Evolutionary conservation across 2,329 filamentous ascomycete genomes (phyloP).

Genomic region (Ceratocystiopsis minuta): DNA sequence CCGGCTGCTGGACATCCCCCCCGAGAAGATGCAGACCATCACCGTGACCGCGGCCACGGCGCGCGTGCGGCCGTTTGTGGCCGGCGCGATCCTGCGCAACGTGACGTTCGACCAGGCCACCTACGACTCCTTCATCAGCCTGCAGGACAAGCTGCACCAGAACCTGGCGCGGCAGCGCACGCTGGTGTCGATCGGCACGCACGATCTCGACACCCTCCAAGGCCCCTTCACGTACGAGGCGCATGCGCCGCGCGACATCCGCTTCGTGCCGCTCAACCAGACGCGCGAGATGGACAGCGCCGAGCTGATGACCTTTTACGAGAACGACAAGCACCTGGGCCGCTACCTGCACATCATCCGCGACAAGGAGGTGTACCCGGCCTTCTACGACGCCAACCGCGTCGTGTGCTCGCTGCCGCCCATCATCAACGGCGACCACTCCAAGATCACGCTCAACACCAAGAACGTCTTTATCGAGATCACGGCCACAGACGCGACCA

Average conservation of each 20-base stretch:
- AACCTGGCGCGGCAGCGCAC: constrained; percentile 88
- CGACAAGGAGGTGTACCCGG: constrained; percentile 84
- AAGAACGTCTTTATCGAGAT: constrained; percentile 91
- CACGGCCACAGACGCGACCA: constrained; percentile 88
- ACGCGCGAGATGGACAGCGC: constrained; percentile 70
- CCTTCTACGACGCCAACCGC: constrained; percentile 79
- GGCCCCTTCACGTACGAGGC: constrained; percentile 97
- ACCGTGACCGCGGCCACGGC: constrained; percentile 59
- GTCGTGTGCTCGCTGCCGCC: constrained; percentile 85
- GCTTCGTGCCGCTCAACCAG: constrained; percentile 83
- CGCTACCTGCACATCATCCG: constrained; percentile 75
- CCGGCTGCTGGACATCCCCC: constrained; percentile 51
- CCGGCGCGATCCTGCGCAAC: constrained; percentile 74
- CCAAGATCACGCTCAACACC: constrained; percentile 83
- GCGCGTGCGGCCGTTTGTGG: constrained; percentile 71
- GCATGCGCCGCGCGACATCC: constrained; percentile 75
- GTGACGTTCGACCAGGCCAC: constrained; percentile 80
- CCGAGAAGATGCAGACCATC: constrained; percentile 61
- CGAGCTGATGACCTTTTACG: constrained; percentile 88
- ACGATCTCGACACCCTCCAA: constrained; percentile 83
- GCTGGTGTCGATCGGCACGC: constrained; percentile 90
- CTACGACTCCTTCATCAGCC: constrained; percentile 92
- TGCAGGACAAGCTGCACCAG: constrained; percentile 96
- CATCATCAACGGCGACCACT: constrained; percentile 95
- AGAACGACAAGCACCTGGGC: constrained; percentile 81